Evolutionary conservation across 2,329 filamentous ascomycete genomes (phyloP).

Genomic region (Colletotrichum chrysophilum): DNA sequence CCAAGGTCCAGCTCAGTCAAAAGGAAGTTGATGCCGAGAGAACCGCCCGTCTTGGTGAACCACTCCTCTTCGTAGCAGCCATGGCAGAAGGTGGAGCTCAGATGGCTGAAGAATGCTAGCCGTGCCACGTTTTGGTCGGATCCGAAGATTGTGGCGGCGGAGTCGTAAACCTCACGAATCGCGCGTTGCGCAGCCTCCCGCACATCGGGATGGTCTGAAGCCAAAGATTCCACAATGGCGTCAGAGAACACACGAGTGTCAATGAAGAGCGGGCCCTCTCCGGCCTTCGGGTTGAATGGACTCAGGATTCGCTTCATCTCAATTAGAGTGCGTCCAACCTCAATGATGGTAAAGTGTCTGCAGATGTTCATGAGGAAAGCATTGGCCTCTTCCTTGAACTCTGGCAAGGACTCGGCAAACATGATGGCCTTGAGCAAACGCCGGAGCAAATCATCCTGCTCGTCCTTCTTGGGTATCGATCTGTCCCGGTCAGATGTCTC

Average conservation of each 20-base stretch:
- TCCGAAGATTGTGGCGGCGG: conserved; percentile 81
- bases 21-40: conserved; percentile 86
- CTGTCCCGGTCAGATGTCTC: conserved; percentile 79
- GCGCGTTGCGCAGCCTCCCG: conserved; percentile 83
- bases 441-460: conserved; percentile 82
- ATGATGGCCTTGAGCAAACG: conserved; percentile 89
- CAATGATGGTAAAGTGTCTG: conserved; percentile 88
- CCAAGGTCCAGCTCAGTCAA: conserved; percentile 85
- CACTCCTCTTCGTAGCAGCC: conserved; percentile 98
- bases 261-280: conserved; percentile 86
- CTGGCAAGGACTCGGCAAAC: conserved; percentile 81
- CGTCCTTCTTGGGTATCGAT: conserved; percentile 85
- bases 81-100: conserved; percentile 87
- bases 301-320: conserved; percentile 78
- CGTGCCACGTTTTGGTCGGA: conserved; percentile 72
- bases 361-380: conserved; percentile 81
- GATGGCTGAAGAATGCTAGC: conserved; percentile 82
- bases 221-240: conserved; percentile 86
- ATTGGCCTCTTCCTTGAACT: conserved; percentile 78
- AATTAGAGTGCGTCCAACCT: conserved; percentile 84
- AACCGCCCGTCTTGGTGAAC: conserved; percentile 96
- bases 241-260: conserved; percentile 89
- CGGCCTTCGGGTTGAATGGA: conserved; percentile 82
- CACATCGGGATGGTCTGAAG: conserved; percentile 81
- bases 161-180: conserved; percentile 78